A percentile compares a stretch with the other conserved stretches of the same genome.
Evolutionary conservation across 1,284 basidiomycete genomes (phyloP).

Genomic region (Porogramme epimiltina): DNA sequence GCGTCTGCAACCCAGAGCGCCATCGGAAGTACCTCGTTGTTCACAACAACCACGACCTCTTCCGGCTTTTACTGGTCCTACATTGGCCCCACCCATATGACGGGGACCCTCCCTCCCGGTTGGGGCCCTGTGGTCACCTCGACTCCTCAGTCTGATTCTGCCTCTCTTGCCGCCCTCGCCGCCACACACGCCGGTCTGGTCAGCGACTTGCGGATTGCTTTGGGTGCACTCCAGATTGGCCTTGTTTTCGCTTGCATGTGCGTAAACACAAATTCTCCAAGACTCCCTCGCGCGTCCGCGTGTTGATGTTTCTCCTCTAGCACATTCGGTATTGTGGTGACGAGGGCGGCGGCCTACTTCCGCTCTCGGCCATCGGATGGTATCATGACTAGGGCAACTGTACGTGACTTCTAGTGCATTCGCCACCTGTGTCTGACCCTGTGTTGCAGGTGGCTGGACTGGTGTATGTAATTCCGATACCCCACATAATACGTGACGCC

Average conservation of each 20-base stretch:
- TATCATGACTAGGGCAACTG: not conserved
- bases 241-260: conserved; percentile 15
- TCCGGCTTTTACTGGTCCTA: too few species aligned
- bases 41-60: too few species aligned
- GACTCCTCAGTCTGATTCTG: not conserved
- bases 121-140: too few species aligned
- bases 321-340: conserved; percentile 13
- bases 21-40: too few species aligned
- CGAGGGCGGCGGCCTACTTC: conserved; percentile 9
- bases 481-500: not conserved
- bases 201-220: not conserved
- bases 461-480: conserved; percentile 8
- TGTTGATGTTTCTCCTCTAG: conserved; percentile 1
- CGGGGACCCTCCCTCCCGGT: too few species aligned
- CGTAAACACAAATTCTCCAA: not conserved
- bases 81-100: too few species aligned
- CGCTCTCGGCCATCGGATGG: not conserved
- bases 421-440: too few species aligned
- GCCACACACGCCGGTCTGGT: not conserved
- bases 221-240: conserved; percentile 13
- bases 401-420: not conserved
- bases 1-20: too few species aligned
- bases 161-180: not conserved
- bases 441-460: conserved; percentile 4
- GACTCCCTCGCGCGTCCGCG: not conserved